phyloP scores from a whole-genome alignment of 2,329 filamentous ascomycete species.

The Xylaria sp. region DNA sequence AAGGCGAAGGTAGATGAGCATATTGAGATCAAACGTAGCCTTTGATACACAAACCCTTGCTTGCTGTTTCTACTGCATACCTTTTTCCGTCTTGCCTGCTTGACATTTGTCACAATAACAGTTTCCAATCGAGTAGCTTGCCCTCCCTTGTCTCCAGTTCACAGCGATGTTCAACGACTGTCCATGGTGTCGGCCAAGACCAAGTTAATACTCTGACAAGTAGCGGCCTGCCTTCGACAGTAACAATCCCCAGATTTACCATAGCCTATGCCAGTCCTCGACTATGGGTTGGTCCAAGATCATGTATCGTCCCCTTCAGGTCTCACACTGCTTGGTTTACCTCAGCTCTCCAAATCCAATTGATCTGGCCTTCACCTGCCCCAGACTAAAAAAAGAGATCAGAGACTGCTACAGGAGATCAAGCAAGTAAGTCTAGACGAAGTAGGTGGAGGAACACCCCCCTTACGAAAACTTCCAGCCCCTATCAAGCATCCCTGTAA shows the following conservation, averaged over 20 bases:
- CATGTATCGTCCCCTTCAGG: background rate
- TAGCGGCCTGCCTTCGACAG: background rate
- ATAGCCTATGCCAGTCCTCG: background rate
- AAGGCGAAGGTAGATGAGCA: background rate
- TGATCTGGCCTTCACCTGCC: no score
- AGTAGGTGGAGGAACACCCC: no score
- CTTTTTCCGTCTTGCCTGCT: background rate
- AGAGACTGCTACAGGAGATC: no score
- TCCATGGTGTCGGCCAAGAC: background rate
- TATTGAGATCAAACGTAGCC: background rate
- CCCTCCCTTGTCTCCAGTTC: background rate
- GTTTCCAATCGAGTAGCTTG: no score
- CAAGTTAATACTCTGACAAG: background rate
- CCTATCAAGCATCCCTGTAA: no score
- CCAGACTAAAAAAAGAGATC: no score
- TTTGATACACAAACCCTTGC: background rate
- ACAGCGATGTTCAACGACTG: background rate
- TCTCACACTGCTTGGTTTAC: background rate
- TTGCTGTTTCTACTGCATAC: background rate
- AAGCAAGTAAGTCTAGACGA: no score
- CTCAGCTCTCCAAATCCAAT: no score
- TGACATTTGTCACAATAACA: no score
- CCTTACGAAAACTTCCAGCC: no score
- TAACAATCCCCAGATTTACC: background rate
- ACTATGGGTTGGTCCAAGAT: background rate